Evolutionary conservation across 805 yeast genomes (phyloP).

Genomic region (Candida orba): DNA sequence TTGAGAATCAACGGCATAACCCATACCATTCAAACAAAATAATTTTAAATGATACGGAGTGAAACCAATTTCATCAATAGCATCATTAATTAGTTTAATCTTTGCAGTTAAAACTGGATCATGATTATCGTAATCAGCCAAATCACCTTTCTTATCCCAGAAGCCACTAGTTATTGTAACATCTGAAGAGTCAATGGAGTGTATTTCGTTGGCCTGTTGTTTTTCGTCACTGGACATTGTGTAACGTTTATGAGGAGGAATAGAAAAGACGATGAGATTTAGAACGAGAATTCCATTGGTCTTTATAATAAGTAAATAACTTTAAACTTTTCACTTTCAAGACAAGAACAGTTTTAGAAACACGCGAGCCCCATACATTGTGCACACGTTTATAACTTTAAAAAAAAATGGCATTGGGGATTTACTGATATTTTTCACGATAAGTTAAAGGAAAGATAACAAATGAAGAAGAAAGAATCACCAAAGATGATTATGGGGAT

Average conservation of each 20-base stretch:
- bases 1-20: constrained; percentile 45
- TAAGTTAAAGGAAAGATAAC: too few relatives aligned
- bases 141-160: constrained; percentile 13
- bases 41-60: constrained; percentile 43
- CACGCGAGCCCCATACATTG: too few relatives aligned
- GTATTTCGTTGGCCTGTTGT: background rate
- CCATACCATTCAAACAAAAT: constrained; percentile 43
- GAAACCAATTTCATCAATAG: constrained; percentile 55
- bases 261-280: too few relatives aligned
- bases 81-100: constrained; percentile 39
- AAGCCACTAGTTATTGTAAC: background rate
- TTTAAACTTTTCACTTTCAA: background rate
- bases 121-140: constrained; percentile 7
- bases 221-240: background rate
- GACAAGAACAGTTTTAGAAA: too few relatives aligned
- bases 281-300: background rate
- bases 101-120: constrained; percentile 28
- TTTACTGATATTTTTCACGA: too few relatives aligned
- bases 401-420: too few relatives aligned
- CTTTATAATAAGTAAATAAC: background rate
- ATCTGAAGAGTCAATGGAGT: background rate
- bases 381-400: too few relatives aligned
- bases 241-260: background rate
- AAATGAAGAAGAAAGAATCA: too few relatives aligned
- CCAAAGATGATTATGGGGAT: too few relatives aligned